Evolutionary conservation across 1,139 yeast species (phyloP), one percentile per base, ranked within the genome.

Genomic region (Diutina neorugosa): DNA sequence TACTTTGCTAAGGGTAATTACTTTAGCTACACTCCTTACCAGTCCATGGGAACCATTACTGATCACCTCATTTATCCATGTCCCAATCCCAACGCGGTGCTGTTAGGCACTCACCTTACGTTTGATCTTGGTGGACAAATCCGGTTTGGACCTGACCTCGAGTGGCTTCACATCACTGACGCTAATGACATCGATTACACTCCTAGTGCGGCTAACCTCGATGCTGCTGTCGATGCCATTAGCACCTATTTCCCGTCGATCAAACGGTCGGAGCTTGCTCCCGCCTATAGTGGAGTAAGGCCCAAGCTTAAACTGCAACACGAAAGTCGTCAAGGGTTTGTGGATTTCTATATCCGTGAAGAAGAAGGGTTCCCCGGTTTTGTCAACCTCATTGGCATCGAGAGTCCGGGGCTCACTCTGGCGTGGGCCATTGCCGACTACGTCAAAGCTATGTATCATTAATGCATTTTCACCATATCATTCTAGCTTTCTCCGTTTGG

Each of bases 341-440:
- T 81, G 48, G 96, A 90, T 63, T 90, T 88, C 64, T 68, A 82
- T 25, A 85, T 90, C 40, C 67, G 80, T 53, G 80, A 84, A 59
- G 78, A 74, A 54, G 76, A 73, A 0, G 91, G 82, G 0, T 83
- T 76, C 61, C 86, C 86, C 0, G 96, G 96, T 1, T 89, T 88
- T 62, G 77, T 89, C 40, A 89, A 87, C 60, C 70, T 88, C 54
- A 64, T 89, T 51, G 95, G 94, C 2, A 89, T 90, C 27, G 97
- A 90, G 63, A 84, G 94, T 62, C 97, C 97, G 0, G 97, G 96
- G 0, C 72, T 89, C 57, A 89, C 96, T 2, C 71, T 94, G 0
- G 71, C 89, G 1, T 73, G 88, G 81, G 95, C 93, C 0, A 86
- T 89, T 54, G 96, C 83, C 1, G 86, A 83, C 60, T 76, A 86